phyloP scores from a whole-genome alignment of 148 eudicot species.

The Rhododendron mucronatum region DNA sequence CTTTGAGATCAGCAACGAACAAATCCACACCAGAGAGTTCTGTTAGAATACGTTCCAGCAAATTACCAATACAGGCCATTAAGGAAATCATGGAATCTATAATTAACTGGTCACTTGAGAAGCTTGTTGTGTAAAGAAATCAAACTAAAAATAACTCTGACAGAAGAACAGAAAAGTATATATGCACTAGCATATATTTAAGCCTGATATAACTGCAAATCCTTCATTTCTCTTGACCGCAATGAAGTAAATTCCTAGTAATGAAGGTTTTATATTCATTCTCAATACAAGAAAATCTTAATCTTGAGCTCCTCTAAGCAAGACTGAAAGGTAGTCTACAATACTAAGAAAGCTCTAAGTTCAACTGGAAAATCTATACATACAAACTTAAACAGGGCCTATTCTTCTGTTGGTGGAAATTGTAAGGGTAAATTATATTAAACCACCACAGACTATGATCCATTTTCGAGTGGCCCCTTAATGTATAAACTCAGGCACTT shows the following conservation, averaged over 20 bases:
- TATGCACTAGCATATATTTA: not conserved
- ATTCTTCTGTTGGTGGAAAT: not conserved
- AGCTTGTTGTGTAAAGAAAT: not conserved
- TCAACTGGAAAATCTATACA: not conserved
- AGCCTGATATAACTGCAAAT: not conserved
- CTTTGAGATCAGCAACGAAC: constrained; percentile 73
- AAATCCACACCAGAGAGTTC: constrained; percentile 82
- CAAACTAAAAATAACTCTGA: not conserved
- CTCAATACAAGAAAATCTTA: not conserved
- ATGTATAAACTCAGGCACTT: no score
- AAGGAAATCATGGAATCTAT: not conserved
- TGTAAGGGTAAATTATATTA: no score
- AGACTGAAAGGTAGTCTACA: not conserved
- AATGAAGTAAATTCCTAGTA: not conserved
- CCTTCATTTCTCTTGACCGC: not conserved
- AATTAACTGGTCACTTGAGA: not conserved
- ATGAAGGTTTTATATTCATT: not conserved
- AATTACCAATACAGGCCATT: not conserved
- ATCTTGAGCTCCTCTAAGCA: not conserved
- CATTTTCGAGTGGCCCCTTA: no score
- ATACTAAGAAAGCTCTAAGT: not conserved
- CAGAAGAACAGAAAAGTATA: not conserved
- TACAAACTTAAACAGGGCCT: not conserved
- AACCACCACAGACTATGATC: no score
- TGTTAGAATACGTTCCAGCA: constrained; percentile 27